Evolutionary conservation across 257 asterid genomes (phyloP).

Genomic region (Solanum corneliomulleri): DNA sequence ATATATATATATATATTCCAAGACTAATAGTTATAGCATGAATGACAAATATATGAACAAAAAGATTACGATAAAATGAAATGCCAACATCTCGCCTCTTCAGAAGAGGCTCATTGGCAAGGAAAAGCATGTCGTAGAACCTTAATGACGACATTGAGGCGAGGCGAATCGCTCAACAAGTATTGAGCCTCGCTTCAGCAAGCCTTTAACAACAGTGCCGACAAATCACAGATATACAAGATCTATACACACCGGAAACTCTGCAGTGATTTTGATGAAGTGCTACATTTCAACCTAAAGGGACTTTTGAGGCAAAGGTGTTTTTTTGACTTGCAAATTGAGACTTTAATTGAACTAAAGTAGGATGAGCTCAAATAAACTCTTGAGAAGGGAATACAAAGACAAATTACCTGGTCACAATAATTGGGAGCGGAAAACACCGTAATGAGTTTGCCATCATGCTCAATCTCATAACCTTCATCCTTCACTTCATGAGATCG

Average conservation of each 20-base stretch:
- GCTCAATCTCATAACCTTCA: slow-evolving; percentile 94
- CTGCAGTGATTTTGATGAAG: neutral
- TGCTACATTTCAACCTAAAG: neutral
- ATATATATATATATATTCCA: neutral
- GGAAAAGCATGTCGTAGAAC: neutral
- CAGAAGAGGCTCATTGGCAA: neutral
- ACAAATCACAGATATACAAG: neutral
- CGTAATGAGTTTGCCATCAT: slow-evolving; percentile 93
- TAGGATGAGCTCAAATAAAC: neutral
- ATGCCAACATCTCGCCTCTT: neutral
- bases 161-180: neutral
- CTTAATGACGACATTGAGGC: neutral
- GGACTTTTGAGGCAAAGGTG: neutral
- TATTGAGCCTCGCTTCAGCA: neutral
- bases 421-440: slow-evolving; percentile 99
- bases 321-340: neutral
- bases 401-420: slow-evolving; percentile 80
- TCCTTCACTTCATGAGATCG: slow-evolving; percentile 99
- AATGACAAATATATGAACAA: neutral
- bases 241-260: neutral
- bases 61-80: too few species aligned
- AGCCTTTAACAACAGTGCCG: neutral
- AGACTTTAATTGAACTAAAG: neutral
- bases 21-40: neutral
- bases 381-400: neutral